Evolutionary conservation across 2,329 filamentous ascomycete species (phyloP).

Genomic region (Alternaria conjuncta): DNA sequence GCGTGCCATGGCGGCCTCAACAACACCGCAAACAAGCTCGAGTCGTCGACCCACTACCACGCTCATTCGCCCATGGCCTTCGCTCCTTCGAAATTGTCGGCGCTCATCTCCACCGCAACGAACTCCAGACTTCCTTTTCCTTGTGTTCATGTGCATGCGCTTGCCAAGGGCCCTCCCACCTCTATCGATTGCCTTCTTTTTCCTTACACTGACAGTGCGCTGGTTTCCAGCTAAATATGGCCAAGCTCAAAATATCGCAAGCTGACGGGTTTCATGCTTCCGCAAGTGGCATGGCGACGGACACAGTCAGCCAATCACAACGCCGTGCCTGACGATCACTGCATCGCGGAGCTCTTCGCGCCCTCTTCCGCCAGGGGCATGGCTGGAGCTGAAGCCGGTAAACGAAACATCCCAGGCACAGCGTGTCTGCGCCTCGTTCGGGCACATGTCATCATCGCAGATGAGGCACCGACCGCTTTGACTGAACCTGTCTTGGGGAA

Average conservation of each 20-base stretch:
- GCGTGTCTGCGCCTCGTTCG: slow-evolving; percentile 23
- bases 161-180: neutral
- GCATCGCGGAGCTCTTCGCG: slow-evolving; percentile 30
- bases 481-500: neutral
- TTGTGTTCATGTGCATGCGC: neutral
- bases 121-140: slow-evolving; percentile 4
- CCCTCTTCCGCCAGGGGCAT: slow-evolving; percentile 21
- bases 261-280: slow-evolving; percentile 36
- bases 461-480: slow-evolving; percentile 7
- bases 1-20: slow-evolving; percentile 31
- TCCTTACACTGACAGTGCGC: slow-evolving; percentile 11
- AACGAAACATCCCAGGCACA: slow-evolving; percentile 23
- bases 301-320: slow-evolving; percentile 28
- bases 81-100: neutral
- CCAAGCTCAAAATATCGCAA: slow-evolving; percentile 14
- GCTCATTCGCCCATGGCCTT: slow-evolving; percentile 1
- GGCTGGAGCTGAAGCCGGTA: slow-evolving; percentile 28
- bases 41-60: neutral
- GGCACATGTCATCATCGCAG: slow-evolving; percentile 11
- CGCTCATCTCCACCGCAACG: slow-evolving; percentile 7
- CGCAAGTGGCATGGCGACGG: slow-evolving; percentile 28
- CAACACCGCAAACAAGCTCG: slow-evolving; percentile 9
- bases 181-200: neutral
- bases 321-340: slow-evolving; percentile 35
- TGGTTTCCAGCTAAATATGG: slow-evolving; percentile 26